Conservation (phyloP, 192 early-diverging fungal species). For the Coemansia sp. region DNA sequence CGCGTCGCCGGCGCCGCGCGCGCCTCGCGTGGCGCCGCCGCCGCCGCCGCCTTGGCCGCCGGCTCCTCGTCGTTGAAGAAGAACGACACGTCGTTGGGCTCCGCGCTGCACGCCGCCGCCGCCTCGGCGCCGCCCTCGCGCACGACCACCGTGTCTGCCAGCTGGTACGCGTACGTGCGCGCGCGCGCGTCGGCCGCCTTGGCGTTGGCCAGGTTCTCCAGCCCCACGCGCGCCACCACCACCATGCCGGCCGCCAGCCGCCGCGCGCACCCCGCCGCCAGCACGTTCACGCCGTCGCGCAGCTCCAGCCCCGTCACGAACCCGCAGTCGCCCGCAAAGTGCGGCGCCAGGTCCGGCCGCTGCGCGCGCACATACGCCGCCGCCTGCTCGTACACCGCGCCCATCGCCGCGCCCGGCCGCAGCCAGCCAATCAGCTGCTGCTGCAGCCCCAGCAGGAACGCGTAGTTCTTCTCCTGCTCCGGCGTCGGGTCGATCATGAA, state of each 20-base stretch:
- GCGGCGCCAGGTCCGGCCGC: conserved; percentile 78
- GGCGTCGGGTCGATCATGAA: conserved; percentile 86
- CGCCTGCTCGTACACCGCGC: conserved; percentile 72
- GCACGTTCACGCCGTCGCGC: conserved; percentile 73
- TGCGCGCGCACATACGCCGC: conserved; percentile 66
- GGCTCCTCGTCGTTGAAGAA: conserved; percentile 53
- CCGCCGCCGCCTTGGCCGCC: conserved; percentile 2
- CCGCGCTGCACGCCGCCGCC: conserved; percentile 29
- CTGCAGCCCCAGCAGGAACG: conserved; percentile 83
- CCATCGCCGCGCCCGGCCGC: conserved; percentile 69
- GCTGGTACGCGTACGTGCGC: conserved; percentile 76
- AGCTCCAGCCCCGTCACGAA: conserved; percentile 93
- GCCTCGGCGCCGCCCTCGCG: conserved; percentile 20
- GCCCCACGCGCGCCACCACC: conserved; percentile 77
- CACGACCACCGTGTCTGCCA: conserved; percentile 82
- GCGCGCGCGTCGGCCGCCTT: conserved; percentile 65
- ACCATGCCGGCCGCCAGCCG: conserved; percentile 78
- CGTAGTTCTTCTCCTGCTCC: conserved; percentile 88
- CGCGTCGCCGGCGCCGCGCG: conserved; percentile 30
- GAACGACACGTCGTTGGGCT: conserved; percentile 40
- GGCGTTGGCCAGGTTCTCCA: conserved; percentile 77
- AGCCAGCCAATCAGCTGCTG: conserved; percentile 65
- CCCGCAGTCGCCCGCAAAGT: conserved; percentile 86
- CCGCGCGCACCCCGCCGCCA: conserved; percentile 67
- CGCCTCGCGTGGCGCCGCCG: conserved; percentile 15